These are phyloP conservation scores for Meyerozyma elateridarum DNA, from an alignment of 1,139 yeast genomes.

Conservation along the genomic window DNA sequence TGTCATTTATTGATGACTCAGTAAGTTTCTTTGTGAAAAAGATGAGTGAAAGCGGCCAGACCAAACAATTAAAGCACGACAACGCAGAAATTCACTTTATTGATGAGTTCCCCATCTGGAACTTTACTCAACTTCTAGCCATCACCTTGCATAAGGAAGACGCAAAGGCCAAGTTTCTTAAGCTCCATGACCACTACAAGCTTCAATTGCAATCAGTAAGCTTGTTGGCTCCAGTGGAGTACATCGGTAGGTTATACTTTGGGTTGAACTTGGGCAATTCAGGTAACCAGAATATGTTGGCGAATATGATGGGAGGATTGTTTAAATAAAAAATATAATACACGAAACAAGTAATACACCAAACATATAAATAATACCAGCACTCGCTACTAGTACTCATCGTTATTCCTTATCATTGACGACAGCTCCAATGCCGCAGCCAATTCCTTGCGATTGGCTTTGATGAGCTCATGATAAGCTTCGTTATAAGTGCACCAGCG, in stretches of 20 bases:
- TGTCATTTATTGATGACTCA: constrained; percentile 51
- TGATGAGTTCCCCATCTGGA: constrained; percentile 39
- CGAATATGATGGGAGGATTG: constrained; percentile 82
- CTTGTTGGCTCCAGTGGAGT: constrained; percentile 41
- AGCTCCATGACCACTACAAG: constrained; percentile 44
- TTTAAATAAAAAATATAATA: constrained; percentile 31
- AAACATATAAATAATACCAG: background rate
- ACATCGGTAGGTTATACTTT: constrained; percentile 42
- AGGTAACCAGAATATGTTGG: constrained; percentile 64
- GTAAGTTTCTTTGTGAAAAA: constrained; percentile 35
- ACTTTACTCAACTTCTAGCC: constrained; percentile 66
- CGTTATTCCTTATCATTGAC: constrained; percentile 35
- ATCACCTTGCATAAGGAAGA: constrained; percentile 57
- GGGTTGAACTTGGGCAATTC: constrained; percentile 45
- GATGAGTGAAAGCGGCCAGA: constrained; percentile 11
- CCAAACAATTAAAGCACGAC: constrained; percentile 15
- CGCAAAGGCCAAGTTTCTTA: constrained; percentile 48
- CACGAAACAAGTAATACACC: no score
- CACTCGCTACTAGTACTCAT: background rate
- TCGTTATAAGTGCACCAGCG: constrained; percentile 74
- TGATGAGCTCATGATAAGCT: constrained; percentile 60
- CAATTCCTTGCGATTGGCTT: constrained; percentile 65
- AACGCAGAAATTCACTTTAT: constrained; percentile 16
- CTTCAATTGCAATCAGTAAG: constrained; percentile 25
- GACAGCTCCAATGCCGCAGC: constrained; percentile 58